Percentiles rank a stretch among this genome's conserved stretches.
Conservation (phyloP, 768 basidiomycete species). For the Boletus tomentosulus region DNA sequence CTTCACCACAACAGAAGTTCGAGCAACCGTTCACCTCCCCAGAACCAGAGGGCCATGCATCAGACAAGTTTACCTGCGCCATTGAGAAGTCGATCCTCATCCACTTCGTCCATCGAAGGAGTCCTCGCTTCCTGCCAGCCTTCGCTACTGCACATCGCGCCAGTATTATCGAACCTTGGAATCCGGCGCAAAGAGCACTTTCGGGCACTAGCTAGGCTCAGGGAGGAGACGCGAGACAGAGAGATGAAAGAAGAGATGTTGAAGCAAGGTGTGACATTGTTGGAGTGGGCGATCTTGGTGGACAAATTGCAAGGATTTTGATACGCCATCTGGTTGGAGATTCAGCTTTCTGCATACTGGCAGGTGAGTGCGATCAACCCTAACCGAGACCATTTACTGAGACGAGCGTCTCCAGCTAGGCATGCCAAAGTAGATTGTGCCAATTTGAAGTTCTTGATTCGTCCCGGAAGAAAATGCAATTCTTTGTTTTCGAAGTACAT, state of each 20-base stretch:
- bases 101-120: constrained; percentile 42
- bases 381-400: not conserved
- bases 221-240: constrained; percentile 62
- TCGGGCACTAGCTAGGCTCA: constrained; percentile 54
- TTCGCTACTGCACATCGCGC: constrained; percentile 58
- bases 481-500: not conserved
- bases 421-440: not conserved
- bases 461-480: not conserved
- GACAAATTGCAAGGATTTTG: constrained; percentile 51
- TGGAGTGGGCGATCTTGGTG: constrained; percentile 78
- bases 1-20: constrained; percentile 10
- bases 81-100: constrained; percentile 32
- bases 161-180: constrained; percentile 53
- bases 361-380: constrained; percentile 1
- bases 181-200: constrained; percentile 59
- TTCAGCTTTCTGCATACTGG: not conserved
- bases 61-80: constrained; percentile 8
- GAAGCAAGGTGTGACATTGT: constrained; percentile 60
- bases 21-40: constrained; percentile 21
- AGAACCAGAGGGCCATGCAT: constrained; percentile 10
- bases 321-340: not conserved
- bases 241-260: constrained; percentile 70
- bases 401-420: not conserved
- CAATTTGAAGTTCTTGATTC: not conserved
- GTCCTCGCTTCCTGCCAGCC: constrained; percentile 62